A percentile compares a stretch with the other conserved stretches of the same genome.
phyloP scores from a whole-genome alignment of 306 rosid species.

The Lathyrus tuberosus region DNA sequence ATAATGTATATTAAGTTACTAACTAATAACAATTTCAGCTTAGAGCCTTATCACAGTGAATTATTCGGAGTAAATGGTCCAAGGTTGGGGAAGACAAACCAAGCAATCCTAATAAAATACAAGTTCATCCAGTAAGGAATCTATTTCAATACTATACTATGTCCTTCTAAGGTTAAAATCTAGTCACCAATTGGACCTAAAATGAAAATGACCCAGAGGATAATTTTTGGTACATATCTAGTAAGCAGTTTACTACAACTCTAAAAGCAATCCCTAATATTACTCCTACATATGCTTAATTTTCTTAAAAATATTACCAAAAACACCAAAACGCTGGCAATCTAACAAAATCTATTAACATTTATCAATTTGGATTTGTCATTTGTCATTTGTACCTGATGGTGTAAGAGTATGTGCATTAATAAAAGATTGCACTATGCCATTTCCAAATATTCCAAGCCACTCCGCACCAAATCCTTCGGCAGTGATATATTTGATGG shows the following conservation, averaged over 20 bases:
- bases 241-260: constrained; percentile 11
- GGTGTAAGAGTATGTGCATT: constrained; percentile 71
- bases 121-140: too few relatives aligned
- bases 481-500: constrained; percentile 83
- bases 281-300: constrained; percentile 1
- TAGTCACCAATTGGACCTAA: too few relatives aligned
- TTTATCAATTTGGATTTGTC: constrained; percentile 16
- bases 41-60: too few relatives aligned
- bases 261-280: constrained; percentile 13
- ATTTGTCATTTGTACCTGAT: constrained; percentile 52
- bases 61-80: too few relatives aligned
- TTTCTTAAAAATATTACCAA: constrained; percentile 4
- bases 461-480: constrained; percentile 96
- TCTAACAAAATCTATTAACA: constrained; percentile 28
- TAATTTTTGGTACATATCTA: too few relatives aligned
- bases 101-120: too few relatives aligned
- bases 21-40: too few relatives aligned
- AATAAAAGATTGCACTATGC: constrained; percentile 90
- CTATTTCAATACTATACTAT: too few relatives aligned
- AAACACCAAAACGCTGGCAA: constrained; percentile 7
- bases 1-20: too few relatives aligned
- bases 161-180: too few relatives aligned
- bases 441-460: constrained; percentile 90
- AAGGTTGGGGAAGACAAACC: too few relatives aligned
- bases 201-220: too few relatives aligned